Percentiles rank a stretch among this genome's conserved stretches.
These are phyloP conservation scores for Sugiyamaella neomexicana DNA, from an alignment of 1,139 yeast species.

Conservation along the genomic window DNA sequence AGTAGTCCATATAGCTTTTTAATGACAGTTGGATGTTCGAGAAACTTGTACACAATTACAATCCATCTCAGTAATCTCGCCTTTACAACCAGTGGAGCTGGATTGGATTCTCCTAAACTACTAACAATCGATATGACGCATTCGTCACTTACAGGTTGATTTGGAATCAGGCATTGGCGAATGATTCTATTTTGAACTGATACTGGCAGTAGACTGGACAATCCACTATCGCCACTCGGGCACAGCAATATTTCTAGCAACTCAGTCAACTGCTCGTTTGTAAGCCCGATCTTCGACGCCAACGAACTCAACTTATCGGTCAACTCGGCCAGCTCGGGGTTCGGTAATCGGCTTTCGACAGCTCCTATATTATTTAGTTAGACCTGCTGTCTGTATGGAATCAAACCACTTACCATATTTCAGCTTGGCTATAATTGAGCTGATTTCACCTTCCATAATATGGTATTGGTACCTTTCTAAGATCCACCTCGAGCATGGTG, in stretches of 20 bases:
- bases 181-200: conserved; percentile 27
- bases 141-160: conserved; percentile 34
- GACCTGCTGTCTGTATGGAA: background rate
- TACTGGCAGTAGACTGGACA: background rate
- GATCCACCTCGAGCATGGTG: background rate
- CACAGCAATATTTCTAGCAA: background rate
- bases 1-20: conserved; percentile 42
- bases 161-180: conserved; percentile 39
- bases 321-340: background rate
- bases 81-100: conserved; percentile 36
- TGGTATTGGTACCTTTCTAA: background rate
- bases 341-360: background rate
- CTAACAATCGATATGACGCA: conserved; percentile 37
- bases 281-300: background rate
- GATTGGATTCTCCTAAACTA: conserved; percentile 35
- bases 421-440: background rate
- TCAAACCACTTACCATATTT: conserved; percentile 5
- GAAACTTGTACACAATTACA: conserved; percentile 39
- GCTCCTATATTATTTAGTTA: background rate
- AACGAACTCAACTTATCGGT: conserved; percentile 1
- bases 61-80: conserved; percentile 44
- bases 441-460: conserved; percentile 8
- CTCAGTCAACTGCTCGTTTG: background rate
- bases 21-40: conserved; percentile 34
- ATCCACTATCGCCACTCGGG: background rate